These are phyloP conservation scores for Penicillium paxilli DNA, from an alignment of 495 filamentous ascomycete species.

Conservation along the genomic window DNA sequence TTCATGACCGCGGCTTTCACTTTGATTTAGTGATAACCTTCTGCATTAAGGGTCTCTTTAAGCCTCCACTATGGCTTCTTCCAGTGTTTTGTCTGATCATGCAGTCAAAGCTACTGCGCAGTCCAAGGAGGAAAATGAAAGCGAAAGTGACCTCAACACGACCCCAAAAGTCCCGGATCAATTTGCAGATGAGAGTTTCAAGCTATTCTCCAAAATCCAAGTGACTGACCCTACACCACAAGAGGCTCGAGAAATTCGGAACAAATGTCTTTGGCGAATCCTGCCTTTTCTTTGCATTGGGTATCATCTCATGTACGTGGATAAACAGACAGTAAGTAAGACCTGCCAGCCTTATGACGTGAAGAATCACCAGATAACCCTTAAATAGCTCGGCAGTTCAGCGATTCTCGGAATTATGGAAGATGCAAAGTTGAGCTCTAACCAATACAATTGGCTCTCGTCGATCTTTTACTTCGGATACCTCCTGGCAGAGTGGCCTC, in stretches of 20 bases:
- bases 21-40: no score
- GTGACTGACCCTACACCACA: constrained; percentile 35
- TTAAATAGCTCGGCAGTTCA: constrained; percentile 39
- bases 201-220: constrained; percentile 40
- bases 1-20: no score
- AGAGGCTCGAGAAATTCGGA: constrained; percentile 36
- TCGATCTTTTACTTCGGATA: constrained; percentile 56
- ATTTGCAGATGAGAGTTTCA: constrained; percentile 45
- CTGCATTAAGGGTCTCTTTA: no score
- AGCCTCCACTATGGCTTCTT: neutral
- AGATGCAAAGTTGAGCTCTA: constrained; percentile 37
- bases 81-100: neutral
- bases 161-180: constrained; percentile 34
- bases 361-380: neutral
- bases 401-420: constrained; percentile 54
- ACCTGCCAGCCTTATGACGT: neutral
- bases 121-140: neutral
- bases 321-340: constrained; percentile 44
- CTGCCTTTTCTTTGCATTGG: constrained; percentile 44
- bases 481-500: constrained; percentile 41
- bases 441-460: constrained; percentile 47
- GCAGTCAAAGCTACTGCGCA: neutral
- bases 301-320: constrained; percentile 47
- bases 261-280: constrained; percentile 40
- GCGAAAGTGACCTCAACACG: neutral